Base-by-base conservation (phyloP, 73 alveolate species). In the Paramecium biaurelia region DNA sequence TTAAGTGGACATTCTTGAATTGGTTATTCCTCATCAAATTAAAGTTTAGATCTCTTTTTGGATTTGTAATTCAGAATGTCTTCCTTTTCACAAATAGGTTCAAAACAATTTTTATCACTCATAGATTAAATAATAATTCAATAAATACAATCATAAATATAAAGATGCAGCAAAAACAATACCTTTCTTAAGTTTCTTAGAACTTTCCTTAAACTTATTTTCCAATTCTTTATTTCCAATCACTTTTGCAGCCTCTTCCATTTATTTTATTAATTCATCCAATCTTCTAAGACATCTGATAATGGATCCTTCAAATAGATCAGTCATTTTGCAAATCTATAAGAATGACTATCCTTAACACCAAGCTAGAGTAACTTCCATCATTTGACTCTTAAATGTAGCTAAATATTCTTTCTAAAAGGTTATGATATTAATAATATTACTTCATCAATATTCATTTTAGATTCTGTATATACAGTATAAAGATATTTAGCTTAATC, bases 111-210 rank as follows among this genome's bases (percentile, higher is more conserved):
- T n/a, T 72, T 72, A 35, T 72, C 58, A 37, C 34, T 72, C 86
- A 72, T 72, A 72, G 45, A 72, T 63, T 63, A 63, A 38, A 63
- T 63, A 26, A 63, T 63, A 63, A 30, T 26, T 63, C 20, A 14
- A 63, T 63, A 63, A 26, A 63, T 34, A 74, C 45, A 34, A 84
- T 76, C 96, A 95, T 53, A 97, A 95, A 96, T 98, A 98, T 70
- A 99, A 96, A 56, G 99, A 97, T 57, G 99, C 99, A 20, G 99
- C 99, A 92, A 99, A 99, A 8, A 99, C 99, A 70, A 99, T 98
- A 45, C 99, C 99, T 89, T 99, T 96, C 96, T 97, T 98, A 28
- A 99, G 97, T 70, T 97, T 96, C 82, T 92, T 90, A 58, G 96
- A 87, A 18, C 99, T 98, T 74, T 97, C 98, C 53, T 96, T 96